phyloP scores from a whole-genome alignment of 1,284 basidiomycete species.

The Tilletia walkeri region DNA sequence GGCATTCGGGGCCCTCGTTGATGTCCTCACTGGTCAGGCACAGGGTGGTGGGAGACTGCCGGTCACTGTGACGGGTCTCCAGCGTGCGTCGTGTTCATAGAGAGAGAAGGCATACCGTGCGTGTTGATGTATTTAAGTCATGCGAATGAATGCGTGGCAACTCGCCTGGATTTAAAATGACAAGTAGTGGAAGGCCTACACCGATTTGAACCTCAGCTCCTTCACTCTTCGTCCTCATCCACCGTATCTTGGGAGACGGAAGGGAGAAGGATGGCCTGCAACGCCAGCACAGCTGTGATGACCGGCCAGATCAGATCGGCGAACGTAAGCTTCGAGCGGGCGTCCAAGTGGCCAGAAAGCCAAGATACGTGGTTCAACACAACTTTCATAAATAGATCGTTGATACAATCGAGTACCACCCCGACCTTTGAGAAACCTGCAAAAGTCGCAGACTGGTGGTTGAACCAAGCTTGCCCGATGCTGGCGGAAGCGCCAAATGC shows the following conservation, averaged over 20 bases:
- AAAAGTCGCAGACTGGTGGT: background rate
- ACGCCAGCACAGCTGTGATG: background rate
- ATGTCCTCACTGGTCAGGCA: background rate
- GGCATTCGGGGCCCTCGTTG: background rate
- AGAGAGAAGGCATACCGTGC: too few relatives aligned
- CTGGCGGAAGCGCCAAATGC: background rate
- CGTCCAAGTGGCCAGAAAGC: background rate
- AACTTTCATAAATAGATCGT: background rate
- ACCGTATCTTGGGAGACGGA: background rate
- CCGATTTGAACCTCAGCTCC: too few relatives aligned
- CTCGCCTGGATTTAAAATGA: too few relatives aligned
- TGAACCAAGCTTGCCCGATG: background rate
- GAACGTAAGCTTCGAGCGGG: background rate
- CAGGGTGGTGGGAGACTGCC: background rate
- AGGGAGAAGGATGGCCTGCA: background rate
- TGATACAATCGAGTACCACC: background rate
- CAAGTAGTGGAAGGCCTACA: too few relatives aligned
- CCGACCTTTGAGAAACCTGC: background rate
- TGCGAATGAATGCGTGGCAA: too few relatives aligned
- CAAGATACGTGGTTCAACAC: background rate
- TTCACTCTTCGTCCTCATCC: constrained; percentile 1
- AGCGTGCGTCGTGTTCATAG: background rate
- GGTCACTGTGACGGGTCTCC: background rate
- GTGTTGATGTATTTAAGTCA: too few relatives aligned
- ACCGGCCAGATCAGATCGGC: background rate